These are phyloP conservation scores for Rhodotorula graminis DNA, from an alignment of 768 basidiomycete species.

Conservation along the genomic window DNA sequence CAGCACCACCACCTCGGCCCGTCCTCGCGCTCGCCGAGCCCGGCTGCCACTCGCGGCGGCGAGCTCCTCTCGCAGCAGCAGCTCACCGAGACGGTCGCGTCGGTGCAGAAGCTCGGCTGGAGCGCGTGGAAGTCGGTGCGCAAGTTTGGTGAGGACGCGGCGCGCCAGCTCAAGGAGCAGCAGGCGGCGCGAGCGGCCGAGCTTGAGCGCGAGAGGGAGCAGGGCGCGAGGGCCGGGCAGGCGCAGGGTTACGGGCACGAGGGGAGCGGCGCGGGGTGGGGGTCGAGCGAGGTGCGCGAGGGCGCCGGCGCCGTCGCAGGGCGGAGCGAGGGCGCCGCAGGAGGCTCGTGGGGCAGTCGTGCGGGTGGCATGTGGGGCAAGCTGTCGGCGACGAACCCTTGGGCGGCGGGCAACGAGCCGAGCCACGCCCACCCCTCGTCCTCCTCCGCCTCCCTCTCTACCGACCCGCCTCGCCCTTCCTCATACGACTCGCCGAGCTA, in stretches of 20 bases:
- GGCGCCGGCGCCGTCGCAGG: not conserved
- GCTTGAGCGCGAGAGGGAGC: not conserved
- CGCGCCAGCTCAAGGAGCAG: conserved; percentile 28
- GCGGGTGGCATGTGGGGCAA: conserved; percentile 16
- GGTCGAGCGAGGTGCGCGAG: not conserved
- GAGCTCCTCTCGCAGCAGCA: conserved; percentile 10
- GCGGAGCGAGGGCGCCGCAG: not conserved
- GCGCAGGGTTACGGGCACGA: not conserved
- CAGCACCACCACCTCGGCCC: not conserved
- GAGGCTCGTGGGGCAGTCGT: not conserved
- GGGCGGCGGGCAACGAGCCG: not conserved
- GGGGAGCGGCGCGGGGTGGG: conserved; percentile 3
- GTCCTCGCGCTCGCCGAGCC: not conserved
- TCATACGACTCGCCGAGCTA: conserved; percentile 5
- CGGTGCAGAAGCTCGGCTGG: conserved; percentile 39
- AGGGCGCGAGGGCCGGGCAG: too few relatives aligned
- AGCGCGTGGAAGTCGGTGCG: conserved; percentile 34
- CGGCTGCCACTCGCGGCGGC: not conserved
- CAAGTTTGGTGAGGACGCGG: conserved; percentile 32
- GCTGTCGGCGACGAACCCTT: conserved; percentile 24
- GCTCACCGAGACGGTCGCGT: conserved; percentile 28
- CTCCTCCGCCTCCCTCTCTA: not conserved
- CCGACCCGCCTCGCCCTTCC: not conserved
- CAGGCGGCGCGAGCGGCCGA: not conserved
- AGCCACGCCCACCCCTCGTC: not conserved